Evolutionary conservation across 1,284 basidiomycete genomes (phyloP), one percentile per base, ranked within the genome.

Genomic region (Sanghuangporus weigelae): DNA sequence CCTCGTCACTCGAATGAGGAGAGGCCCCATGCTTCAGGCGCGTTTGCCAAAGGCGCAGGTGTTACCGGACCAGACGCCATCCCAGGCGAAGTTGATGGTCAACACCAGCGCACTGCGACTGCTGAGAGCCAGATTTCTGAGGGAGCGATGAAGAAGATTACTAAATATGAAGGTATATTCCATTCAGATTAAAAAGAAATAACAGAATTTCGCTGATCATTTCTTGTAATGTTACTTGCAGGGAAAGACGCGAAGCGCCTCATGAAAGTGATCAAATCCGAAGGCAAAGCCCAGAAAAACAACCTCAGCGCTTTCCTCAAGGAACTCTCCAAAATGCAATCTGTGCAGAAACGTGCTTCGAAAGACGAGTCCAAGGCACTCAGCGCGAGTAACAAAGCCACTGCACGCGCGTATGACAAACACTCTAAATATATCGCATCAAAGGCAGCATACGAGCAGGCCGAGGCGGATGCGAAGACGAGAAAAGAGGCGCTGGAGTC

Each of bases 311-410:
- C 60, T 7, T 51, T 44, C 21, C 62, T 63, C 26, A 56, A 58
- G 26, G 66, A 68, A 54, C 62, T 68, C 31, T 42, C 61, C 16
- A 35, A 57, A n/a, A 53, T 67, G 16, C 67, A 67, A 44, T 57
- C 51, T 7, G 23, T 65, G 16, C 67, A 67, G 57, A 67, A 67
- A 35, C 53, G 66, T 36, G 67, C 67, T 21, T 35, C 55, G 26
- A 40, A 68, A 57, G 71, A 73, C 21, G 78, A 80, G 68, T 71
- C 75, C 51, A 74, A 74, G 65, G 73, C 73, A 7, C 74, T 77
- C 63, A 55, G 65, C 51, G 66, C 69, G n/a, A 72, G 78, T 35
- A 67, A 72, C 59, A 78, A 77, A 67, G 75, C 73, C 67, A 73
- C 74, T 10, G 63, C 67, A 49, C 69, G 70, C 21, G 77, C 77